These are phyloP conservation scores for Coniochaeta prunicola DNA, from an alignment of 2,329 filamentous ascomycete species.

Conservation along the genomic window DNA sequence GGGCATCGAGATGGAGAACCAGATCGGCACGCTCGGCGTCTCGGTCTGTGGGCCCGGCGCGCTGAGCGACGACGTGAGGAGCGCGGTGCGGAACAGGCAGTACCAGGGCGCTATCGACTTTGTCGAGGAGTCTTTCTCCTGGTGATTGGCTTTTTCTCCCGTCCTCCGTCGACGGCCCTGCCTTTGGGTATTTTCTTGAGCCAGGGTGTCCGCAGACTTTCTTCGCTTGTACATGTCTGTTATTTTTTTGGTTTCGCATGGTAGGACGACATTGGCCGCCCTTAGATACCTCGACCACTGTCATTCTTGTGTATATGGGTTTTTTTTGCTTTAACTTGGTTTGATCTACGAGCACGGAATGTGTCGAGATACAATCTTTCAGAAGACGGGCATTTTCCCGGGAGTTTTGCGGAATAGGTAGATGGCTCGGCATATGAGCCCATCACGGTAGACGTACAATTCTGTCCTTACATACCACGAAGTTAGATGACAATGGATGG, in stretches of 20 bases:
- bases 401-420: background rate
- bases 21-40: slow-evolving; percentile 67
- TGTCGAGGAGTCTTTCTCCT: slow-evolving; percentile 69
- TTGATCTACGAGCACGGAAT: background rate
- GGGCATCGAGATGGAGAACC: slow-evolving; percentile 65
- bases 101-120: slow-evolving; percentile 65
- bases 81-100: slow-evolving; percentile 58
- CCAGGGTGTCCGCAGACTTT: background rate
- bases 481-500: background rate
- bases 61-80: slow-evolving; percentile 67
- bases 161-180: background rate
- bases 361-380: background rate
- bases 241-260: background rate
- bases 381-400: background rate
- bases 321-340: background rate
- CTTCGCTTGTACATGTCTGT: slow-evolving; percentile 1
- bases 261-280: background rate
- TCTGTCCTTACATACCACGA: background rate
- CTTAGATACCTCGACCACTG: background rate
- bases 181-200: background rate
- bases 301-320: slow-evolving; percentile 2
- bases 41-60: slow-evolving; percentile 68
- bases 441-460: background rate
- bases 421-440: background rate
- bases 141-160: slow-evolving; percentile 26